A percentile compares a stretch with the other conserved stretches of the same genome.
These are phyloP conservation scores for Colletotrichum liriopes DNA, from an alignment of 2,329 filamentous ascomycete species.

Conservation along the genomic window DNA sequence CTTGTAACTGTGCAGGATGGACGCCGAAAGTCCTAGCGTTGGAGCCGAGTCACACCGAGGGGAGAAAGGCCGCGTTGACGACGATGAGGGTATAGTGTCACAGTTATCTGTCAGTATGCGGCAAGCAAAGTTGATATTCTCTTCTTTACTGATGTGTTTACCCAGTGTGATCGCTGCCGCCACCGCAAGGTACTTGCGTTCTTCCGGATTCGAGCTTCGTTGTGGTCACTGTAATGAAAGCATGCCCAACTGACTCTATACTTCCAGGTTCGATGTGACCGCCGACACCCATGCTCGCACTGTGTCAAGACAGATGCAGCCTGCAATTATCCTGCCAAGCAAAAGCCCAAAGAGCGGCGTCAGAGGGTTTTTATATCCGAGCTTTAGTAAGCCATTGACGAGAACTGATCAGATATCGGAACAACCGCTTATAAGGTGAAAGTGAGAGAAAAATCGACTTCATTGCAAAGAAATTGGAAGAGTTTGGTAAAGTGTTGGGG, in stretches of 20 bases:
- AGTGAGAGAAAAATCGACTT: conserved; percentile 29
- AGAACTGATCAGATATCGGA: too few relatives aligned
- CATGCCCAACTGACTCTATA: too few relatives aligned
- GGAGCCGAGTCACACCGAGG: too few relatives aligned
- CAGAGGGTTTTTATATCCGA: conserved; percentile 34
- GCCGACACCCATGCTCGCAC: conserved; percentile 26
- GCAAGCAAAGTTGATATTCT: too few relatives aligned
- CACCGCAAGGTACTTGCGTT: conserved; percentile 26
- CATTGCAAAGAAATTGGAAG: conserved; percentile 31
- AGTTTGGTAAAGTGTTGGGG: conserved; percentile 20
- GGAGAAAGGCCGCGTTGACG: too few relatives aligned
- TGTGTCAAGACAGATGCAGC: conserved; percentile 20
- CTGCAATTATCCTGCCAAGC: conserved; percentile 27
- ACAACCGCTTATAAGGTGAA: too few relatives aligned
- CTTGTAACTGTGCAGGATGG: too few relatives aligned
- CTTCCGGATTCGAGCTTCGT: not conserved
- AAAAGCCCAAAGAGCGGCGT: conserved; percentile 21
- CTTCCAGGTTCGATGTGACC: conserved; percentile 31
- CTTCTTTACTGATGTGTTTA: too few relatives aligned
- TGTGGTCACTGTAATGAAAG: too few relatives aligned
- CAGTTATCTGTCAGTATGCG: too few relatives aligned
- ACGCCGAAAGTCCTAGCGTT: too few relatives aligned
- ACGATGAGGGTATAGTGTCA: too few relatives aligned
- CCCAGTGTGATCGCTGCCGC: conserved; percentile 36
- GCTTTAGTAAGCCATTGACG: conserved; percentile 8